Evolutionary conservation across 768 basidiomycete species (phyloP).

Genomic region (Galerina sulciceps): DNA sequence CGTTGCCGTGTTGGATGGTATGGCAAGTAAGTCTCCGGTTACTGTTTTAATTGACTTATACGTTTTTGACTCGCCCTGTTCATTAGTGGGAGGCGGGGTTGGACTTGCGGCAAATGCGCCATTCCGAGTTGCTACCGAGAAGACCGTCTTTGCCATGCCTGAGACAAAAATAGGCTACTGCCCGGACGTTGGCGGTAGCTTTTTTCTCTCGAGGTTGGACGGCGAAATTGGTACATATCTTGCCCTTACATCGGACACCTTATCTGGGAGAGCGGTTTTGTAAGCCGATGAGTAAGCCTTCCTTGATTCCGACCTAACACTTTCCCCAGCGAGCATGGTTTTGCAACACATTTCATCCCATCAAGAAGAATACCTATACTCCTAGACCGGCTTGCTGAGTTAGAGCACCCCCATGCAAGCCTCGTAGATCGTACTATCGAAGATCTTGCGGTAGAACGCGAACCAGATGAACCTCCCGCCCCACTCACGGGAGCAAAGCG

Average conservation of each 20-base stretch:
- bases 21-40: constrained; percentile 80
- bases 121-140: constrained; percentile 93
- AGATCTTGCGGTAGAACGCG: constrained; percentile 74
- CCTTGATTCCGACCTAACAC: constrained; percentile 3
- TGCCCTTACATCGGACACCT: constrained; percentile 74
- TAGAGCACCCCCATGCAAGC: constrained; percentile 47
- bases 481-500: constrained; percentile 66
- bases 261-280: constrained; percentile 87
- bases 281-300: constrained; percentile 40
- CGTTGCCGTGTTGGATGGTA: constrained; percentile 87
- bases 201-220: constrained; percentile 88
- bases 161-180: constrained; percentile 91
- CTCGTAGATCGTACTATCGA: constrained; percentile 61
- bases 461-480: constrained; percentile 55
- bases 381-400: constrained; percentile 64
- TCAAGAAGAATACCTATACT: constrained; percentile 75
- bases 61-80: constrained; percentile 9
- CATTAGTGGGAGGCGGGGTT: constrained; percentile 91
- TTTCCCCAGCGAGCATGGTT: constrained; percentile 75
- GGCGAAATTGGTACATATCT: constrained; percentile 95
- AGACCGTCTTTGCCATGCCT: constrained; percentile 93
- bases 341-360: constrained; percentile 93
- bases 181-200: constrained; percentile 93
- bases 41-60: constrained; percentile 33
- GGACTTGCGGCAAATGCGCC: constrained; percentile 84